These are phyloP conservation scores for Phanerochaete carnosa DNA, from an alignment of 768 basidiomycete species.

Conservation along the genomic window DNA sequence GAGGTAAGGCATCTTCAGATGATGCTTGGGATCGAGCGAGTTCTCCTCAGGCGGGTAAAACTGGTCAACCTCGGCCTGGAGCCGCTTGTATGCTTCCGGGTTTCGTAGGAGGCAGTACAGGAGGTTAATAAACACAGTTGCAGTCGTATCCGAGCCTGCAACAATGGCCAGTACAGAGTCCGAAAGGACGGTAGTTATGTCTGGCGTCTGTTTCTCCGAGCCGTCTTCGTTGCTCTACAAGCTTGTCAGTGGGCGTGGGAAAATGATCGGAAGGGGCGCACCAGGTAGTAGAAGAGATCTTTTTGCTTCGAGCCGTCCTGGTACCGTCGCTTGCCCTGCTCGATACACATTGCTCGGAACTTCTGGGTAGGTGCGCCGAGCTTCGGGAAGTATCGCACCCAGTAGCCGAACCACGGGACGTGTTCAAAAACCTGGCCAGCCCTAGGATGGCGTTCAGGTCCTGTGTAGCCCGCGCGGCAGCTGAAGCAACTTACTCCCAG, in stretches of 20 bases:
- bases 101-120: constrained; percentile 33
- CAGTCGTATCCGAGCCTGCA: constrained; percentile 46
- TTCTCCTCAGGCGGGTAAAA: constrained; percentile 35
- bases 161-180: constrained; percentile 42
- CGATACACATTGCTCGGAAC: neutral
- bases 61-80: constrained; percentile 38
- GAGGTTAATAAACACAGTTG: constrained; percentile 32
- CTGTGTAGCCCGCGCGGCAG: neutral
- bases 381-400: neutral
- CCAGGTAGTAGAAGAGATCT: constrained; percentile 44
- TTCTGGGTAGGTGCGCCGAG: neutral
- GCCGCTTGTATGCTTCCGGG: constrained; percentile 31
- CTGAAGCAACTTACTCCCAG: neutral
- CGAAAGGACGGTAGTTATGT: constrained; percentile 33
- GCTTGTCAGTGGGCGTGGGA: neutral
- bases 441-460: neutral
- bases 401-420: constrained; percentile 5
- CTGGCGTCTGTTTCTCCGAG: constrained; percentile 31
- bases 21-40: constrained; percentile 7
- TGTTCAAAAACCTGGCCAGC: neutral
- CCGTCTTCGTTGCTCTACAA: constrained; percentile 39
- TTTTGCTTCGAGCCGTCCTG: constrained; percentile 33
- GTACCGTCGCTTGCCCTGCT: constrained; percentile 3
- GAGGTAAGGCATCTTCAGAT: constrained; percentile 20
- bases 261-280: constrained; percentile 11